A percentile compares a stretch with the other conserved stretches of the same genome.
Evolutionary conservation across 2,329 filamentous ascomycete genomes (phyloP).

Genomic region (Colletotrichum falcatum): DNA sequence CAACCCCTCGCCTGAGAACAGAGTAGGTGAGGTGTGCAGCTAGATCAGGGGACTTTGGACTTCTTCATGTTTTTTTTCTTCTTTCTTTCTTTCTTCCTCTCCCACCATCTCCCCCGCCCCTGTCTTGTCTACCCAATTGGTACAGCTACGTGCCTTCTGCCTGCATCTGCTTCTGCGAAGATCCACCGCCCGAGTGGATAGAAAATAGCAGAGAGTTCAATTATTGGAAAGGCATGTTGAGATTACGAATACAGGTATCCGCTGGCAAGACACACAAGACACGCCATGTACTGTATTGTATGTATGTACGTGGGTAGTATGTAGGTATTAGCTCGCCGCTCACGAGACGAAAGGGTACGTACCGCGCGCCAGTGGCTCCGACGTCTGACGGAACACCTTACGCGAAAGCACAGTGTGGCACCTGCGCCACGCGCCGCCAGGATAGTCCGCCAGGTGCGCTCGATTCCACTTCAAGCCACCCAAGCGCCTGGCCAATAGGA

Average conservation of each 20-base stretch:
- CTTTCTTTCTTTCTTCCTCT: neutral
- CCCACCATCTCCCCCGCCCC: neutral
- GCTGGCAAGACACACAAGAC: neutral
- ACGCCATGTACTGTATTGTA: no score
- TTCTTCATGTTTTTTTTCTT: neutral
- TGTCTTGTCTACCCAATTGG: neutral
- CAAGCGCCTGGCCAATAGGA: slow-evolving; percentile 16
- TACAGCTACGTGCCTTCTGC: neutral
- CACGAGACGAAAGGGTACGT: neutral
- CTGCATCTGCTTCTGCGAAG: slow-evolving; percentile 13
- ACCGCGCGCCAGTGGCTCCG: neutral
- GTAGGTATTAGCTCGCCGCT: neutral
- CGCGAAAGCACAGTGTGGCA: slow-evolving; percentile 38
- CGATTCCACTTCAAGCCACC: slow-evolving; percentile 18
- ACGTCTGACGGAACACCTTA: slow-evolving; percentile 29
- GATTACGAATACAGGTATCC: slow-evolving; percentile 14
- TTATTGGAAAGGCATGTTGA: slow-evolving; percentile 11
- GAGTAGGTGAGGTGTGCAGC: neutral
- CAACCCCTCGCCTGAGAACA: neutral
- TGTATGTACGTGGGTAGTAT: no score
- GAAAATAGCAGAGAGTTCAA: neutral
- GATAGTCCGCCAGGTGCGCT: slow-evolving; percentile 25
- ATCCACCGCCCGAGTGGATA: slow-evolving; percentile 5
- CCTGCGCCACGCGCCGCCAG: slow-evolving; percentile 37
- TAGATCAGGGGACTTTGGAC: slow-evolving; percentile 22